Base-by-base conservation (phyloP, 345 rosid genomes). In the Acer saccharum region DNA sequence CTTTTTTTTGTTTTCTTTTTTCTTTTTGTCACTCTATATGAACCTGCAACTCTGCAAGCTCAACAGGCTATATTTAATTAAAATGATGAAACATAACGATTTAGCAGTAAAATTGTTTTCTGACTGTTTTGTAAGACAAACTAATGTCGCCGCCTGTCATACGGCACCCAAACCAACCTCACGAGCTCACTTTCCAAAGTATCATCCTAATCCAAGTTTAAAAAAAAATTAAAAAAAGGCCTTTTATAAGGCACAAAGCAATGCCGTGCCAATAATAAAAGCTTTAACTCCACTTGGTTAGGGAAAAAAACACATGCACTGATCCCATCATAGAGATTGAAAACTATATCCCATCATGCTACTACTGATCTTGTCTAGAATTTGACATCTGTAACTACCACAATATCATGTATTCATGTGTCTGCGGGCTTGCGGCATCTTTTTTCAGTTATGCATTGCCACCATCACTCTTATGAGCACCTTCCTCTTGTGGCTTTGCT, bases 401-500 rank as follows among this genome's bases (percentile, higher is more conserved):
- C 39, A 17, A 68, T 17, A 50, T 77, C 67, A 80, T 55, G 76
- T 71, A 82, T 80, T 78, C 67, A 80, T 55, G 76, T 71, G 84
- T 80, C 75, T 23, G 75, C 70, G 65, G 81, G 84, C 78, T 78
- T 23, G 75, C 70, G 65, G 81, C 80, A 44, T 75, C 78, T 1
- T 10, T 60, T 69, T 29, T 63, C 71, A 64, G 65, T 57, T 75
- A 79, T 6, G 79, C 20, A 35, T 72, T 66, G 48, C 64, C 76
- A 46, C 63, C 75, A n/a, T 61, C 76, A 43, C 16, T 41, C 57
- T 76, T 67, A 1, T 68, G 54, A 12, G 46, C 69, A 46, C 52
- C 81, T 58, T 69, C 32, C 35, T 69, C 83, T 41, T n/a, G 79
- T 11, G 48, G 43, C 58, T 78, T 70, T 8, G 57, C 21, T 41